Percentiles rank a stretch among this genome's conserved stretches.
Evolutionary conservation across 306 rosid genomes (phyloP).

Genomic region (Rosa persica): DNA sequence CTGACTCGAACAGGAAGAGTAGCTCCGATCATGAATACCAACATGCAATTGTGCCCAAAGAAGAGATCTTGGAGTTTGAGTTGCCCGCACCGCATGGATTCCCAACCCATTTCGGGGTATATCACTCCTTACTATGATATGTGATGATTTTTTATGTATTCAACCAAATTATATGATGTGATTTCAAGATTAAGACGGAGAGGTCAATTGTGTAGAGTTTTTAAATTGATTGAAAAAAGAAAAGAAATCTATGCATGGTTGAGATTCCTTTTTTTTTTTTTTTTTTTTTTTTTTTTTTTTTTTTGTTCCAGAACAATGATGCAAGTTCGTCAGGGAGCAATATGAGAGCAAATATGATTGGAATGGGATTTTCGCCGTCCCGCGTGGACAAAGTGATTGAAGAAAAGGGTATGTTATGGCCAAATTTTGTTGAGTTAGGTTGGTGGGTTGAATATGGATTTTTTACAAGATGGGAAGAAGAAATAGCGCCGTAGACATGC

Average conservation of each 20-base stretch:
- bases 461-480: not conserved
- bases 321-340: conserved; percentile 84
- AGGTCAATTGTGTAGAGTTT: not conserved
- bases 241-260: not conserved
- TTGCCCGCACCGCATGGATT: conserved; percentile 40
- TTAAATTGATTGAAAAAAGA: not conserved
- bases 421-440: conserved; percentile 13
- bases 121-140: not conserved
- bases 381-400: conserved; percentile 75
- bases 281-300: not conserved
- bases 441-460: conserved; percentile 5
- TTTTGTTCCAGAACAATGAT: conserved; percentile 44
- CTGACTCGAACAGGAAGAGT: conserved; percentile 32
- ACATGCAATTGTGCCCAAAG: conserved; percentile 48
- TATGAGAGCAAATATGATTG: conserved; percentile 57
- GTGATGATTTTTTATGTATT: not conserved
- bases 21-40: conserved; percentile 35
- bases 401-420: conserved; percentile 67
- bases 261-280: not conserved
- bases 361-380: conserved; percentile 81
- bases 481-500: not conserved
- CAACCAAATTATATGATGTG: not conserved
- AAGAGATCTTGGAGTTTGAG: conserved; percentile 61
- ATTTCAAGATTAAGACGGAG: not conserved
- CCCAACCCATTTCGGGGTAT: conserved; percentile 56